Percentiles rank a stretch among this genome's conserved stretches.
Evolutionary conservation across 805 yeast species (phyloP).

Genomic region (Monosporozyma siamensis): DNA sequence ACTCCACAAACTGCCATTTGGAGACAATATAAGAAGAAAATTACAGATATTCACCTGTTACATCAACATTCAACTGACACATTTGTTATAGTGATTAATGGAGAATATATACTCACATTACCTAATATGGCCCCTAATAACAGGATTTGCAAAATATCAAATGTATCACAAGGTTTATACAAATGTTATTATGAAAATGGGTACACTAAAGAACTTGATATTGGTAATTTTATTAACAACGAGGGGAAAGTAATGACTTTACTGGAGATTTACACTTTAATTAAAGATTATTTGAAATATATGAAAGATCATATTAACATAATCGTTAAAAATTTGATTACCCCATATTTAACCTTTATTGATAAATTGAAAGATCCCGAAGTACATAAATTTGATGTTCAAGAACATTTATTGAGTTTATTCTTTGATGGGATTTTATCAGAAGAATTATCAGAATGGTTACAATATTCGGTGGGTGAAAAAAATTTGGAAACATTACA

Average conservation of each 20-base stretch:
- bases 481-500: constrained; percentile 51
- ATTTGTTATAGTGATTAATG: constrained; percentile 13
- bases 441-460: constrained; percentile 43
- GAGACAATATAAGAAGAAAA: constrained; percentile 8
- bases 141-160: not conserved
- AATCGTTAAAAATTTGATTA: constrained; percentile 12
- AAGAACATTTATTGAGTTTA: constrained; percentile 26
- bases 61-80: constrained; percentile 9
- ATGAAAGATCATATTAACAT: constrained; percentile 15
- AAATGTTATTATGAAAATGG: constrained; percentile 4
- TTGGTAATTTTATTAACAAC: constrained; percentile 3
- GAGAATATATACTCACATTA: constrained; percentile 10
- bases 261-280: constrained; percentile 7
- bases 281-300: constrained; percentile 12
- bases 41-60: constrained; percentile 17
- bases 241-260: constrained; percentile 4
- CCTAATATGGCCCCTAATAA: not conserved
- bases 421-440: constrained; percentile 44
- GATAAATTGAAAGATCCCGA: constrained; percentile 13
- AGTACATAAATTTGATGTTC: constrained; percentile 16
- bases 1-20: constrained; percentile 11
- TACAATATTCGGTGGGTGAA: constrained; percentile 59
- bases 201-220: constrained; percentile 5
- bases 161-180: not conserved
- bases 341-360: constrained; percentile 18